Percentiles rank a stretch among this genome's conserved stretches.
Conservation (phyloP, 202 grass and related monocot species). For the Zoysia matrella region DNA sequence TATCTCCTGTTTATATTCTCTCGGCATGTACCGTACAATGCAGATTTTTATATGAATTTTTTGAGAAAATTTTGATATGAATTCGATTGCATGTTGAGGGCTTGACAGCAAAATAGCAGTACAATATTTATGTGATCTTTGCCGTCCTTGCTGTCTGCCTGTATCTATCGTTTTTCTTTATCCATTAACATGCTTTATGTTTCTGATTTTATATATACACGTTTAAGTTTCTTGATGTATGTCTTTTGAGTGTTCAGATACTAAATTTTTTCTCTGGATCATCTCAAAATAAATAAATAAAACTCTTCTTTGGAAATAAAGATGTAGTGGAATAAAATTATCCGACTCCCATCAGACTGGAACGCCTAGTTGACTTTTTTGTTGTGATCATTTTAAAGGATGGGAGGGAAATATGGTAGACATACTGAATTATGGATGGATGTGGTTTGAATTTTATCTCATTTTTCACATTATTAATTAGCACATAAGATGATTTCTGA, state of each 20-base stretch:
- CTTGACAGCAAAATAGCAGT: constrained; percentile 21
- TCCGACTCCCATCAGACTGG: background rate
- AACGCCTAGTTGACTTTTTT: background rate
- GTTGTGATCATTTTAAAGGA: constrained; percentile 1
- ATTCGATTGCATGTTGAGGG: background rate
- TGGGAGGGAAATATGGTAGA: background rate
- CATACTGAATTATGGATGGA: no score
- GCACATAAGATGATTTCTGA: constrained; percentile 27
- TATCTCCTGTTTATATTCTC: no score
- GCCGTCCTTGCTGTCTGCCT: background rate
- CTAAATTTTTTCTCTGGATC: background rate
- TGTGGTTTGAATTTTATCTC: background rate
- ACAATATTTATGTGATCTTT: constrained; percentile 25
- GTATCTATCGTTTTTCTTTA: constrained; percentile 24
- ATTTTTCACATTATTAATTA: constrained; percentile 1
- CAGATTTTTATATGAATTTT: no score
- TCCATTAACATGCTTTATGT: background rate
- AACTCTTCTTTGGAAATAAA: background rate
- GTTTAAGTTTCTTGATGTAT: no score
- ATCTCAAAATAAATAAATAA: background rate
- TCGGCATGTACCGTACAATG: no score
- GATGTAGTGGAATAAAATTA: background rate
- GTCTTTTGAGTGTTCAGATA: background rate
- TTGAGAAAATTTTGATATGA: background rate
- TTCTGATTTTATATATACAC: no score